Base-by-base conservation (phyloP, 1,139 yeast species). In the Suhomyces ambrosiae region DNA sequence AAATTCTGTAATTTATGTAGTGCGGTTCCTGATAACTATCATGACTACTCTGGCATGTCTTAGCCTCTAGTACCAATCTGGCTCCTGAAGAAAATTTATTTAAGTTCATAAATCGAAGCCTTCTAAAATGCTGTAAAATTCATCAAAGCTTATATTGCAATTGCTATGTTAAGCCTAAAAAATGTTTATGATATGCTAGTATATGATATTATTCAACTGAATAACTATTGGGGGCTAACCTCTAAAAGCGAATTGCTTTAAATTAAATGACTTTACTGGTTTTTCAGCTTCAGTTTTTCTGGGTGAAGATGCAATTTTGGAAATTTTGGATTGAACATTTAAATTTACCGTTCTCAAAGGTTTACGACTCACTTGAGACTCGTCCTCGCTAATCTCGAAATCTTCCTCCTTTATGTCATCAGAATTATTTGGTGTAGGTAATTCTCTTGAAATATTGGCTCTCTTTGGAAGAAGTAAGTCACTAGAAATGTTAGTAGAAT, bases 221-320 rank as follows among this genome's bases (percentile, higher is more conserved):
- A 16, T 6, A 16, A 8, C 7, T 12, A 25, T 11, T n/a, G 17
- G n/a, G 19, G 7, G n/a, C 31, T 33, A 48, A 10, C 58, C 52
- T 30, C 49, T 46, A 39, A 47, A 56, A 42, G 60, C 61, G 46
- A 55, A 56, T 25, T 46, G 48, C 18, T 41, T 38, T 27, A 49
- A 42, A 27, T 33, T 44, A 23, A 47, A 21, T 4, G 33, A 16
- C 11, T 23, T 23, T 5, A 16, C 30, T 4, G 35, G 27, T 15
- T 23, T 24, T 27, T 24, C 30, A 19, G 27, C 16, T 15, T 21
- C 11, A n/a, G 25, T 29, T 14, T 27, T 39, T 24, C 23, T 31
- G 22, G 29, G 28, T 22, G n/a, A 14, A 4, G 33, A 30, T 29
- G 34, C 26, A 13, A 24, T 26, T 8, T 27, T 23, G 22, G 37